A percentile compares a stretch with the other conserved stretches of the same genome.
phyloP scores from a whole-genome alignment of 495 filamentous ascomycete species.

The Xylaria flabelliformis region DNA sequence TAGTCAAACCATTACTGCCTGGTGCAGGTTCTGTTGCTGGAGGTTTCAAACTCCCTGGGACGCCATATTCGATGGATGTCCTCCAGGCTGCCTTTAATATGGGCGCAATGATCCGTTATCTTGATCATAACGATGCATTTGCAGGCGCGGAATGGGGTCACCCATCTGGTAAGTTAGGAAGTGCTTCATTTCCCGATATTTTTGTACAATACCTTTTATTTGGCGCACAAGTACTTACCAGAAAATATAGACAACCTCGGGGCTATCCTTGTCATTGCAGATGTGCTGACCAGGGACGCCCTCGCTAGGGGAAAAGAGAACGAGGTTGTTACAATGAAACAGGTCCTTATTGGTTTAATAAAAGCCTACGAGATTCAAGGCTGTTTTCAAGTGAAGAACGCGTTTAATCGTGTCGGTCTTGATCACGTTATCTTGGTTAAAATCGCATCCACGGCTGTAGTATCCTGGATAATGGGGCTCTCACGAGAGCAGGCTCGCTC shows the following conservation, averaged over 20 bases:
- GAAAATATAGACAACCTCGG: slow-evolving; percentile 12
- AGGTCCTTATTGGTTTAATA: slow-evolving; percentile 46
- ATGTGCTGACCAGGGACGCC: slow-evolving; percentile 43
- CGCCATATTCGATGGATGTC: slow-evolving; percentile 45
- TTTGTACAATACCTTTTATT: background rate
- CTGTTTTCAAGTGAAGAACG: slow-evolving; percentile 46
- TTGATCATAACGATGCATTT: slow-evolving; percentile 56
- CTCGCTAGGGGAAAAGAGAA: slow-evolving; percentile 9
- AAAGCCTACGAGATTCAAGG: slow-evolving; percentile 60
- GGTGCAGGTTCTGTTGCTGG: slow-evolving; percentile 34
- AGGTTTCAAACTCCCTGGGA: slow-evolving; percentile 55
- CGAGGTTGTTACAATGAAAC: slow-evolving; percentile 40
- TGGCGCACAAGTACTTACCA: background rate
- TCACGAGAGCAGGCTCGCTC: slow-evolving; percentile 41
- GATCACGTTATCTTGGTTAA: slow-evolving; percentile 57
- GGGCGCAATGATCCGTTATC: slow-evolving; percentile 50
- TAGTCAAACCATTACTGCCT: slow-evolving; percentile 42
- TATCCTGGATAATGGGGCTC: slow-evolving; percentile 47
- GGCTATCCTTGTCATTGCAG: slow-evolving; percentile 49
- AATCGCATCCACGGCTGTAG: slow-evolving; percentile 49
- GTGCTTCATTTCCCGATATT: background rate
- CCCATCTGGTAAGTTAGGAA: slow-evolving; percentile 54
- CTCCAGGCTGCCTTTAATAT: slow-evolving; percentile 55
- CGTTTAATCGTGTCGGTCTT: slow-evolving; percentile 50
- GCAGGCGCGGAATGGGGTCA: slow-evolving; percentile 55